Base-by-base conservation (phyloP, 192 early-diverging fungal species). In the Thamnidium elegans region DNA sequence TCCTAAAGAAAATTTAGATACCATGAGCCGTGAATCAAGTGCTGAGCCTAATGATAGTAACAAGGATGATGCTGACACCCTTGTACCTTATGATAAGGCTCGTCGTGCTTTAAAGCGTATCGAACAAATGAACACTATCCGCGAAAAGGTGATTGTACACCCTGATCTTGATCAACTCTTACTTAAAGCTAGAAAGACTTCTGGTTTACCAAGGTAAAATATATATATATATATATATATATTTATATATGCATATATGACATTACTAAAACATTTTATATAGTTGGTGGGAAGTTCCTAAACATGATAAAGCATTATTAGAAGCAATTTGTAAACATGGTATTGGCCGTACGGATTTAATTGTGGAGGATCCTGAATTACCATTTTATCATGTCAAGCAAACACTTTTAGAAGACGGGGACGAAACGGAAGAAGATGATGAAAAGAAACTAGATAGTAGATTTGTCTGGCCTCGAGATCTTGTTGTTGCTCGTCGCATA, bases 231-330 rank as follows among this genome's bases (percentile, higher is more conserved):
- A 4, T 0, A 5, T 3, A n/a, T 50, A 17, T 4, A 9, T 50
- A 20, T 19, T 7, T n/a, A n/a, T n/a, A n/a, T n/a, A n/a, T n/a
- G n/a, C n/a, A n/a, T n/a, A n/a, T n/a, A n/a, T n/a, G n/a, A n/a
- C n/a, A n/a, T 26, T 26, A 26, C 26, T 26, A 26, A 26, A 26
- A 36, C 0, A 36, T 56, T 26, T 60, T 70, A 42, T 58, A 5
- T 43, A 89, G 83, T 42, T 93, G 91, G 91, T 93, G 91, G 91
- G 76, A 73, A 31, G 74, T 85, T 42, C 78, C 83, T 14, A 75
- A 80, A 11, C 84, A 90, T 56, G 91, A 93, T 58, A 70, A 71
- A 26, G 81, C 78, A 21, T 86, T 92, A 55, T 67, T 93, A 55
- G 73, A 78, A 55, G 91, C 85, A 13, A 78, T 93, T 53, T 83